These are phyloP conservation scores for Hypoxylon sp. DNA, from an alignment of 2,329 filamentous ascomycete genomes.

Conservation along the genomic window DNA sequence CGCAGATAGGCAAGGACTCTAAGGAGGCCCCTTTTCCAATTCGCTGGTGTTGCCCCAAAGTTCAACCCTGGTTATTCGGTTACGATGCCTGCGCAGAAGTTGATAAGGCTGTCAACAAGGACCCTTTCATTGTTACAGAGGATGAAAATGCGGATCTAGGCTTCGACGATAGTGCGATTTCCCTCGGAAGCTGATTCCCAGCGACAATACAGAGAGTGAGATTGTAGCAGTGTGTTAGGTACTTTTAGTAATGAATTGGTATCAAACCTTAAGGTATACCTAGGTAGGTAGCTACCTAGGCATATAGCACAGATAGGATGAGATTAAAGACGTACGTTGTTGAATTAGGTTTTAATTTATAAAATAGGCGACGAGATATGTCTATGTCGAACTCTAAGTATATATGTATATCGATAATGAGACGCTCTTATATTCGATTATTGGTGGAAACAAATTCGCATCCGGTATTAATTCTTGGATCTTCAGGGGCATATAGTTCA, in stretches of 20 bases:
- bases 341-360: no score
- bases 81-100: conserved; percentile 74
- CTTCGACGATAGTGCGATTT: neutral
- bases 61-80: conserved; percentile 76
- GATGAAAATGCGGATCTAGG: neutral
- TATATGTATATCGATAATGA: neutral
- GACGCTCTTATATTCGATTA: neutral
- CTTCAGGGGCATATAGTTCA: conserved; percentile 28
- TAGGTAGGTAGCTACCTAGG: no score
- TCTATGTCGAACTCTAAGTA: neutral
- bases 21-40: conserved; percentile 71
- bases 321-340: no score
- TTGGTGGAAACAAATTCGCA: neutral
- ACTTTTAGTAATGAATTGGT: no score
- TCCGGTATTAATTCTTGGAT: neutral
- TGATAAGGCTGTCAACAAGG: conserved; percentile 54
- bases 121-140: conserved; percentile 42
- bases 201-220: no score
- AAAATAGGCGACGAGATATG: neutral
- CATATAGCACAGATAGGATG: no score
- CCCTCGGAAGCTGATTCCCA: neutral
- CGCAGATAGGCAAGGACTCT: conserved; percentile 66
- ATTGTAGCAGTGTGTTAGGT: no score
- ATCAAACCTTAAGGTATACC: no score
- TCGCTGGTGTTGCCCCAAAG: conserved; percentile 73